Conservation (phyloP, 2,329 filamentous ascomycete species). For the Fusarium sp. region DNA sequence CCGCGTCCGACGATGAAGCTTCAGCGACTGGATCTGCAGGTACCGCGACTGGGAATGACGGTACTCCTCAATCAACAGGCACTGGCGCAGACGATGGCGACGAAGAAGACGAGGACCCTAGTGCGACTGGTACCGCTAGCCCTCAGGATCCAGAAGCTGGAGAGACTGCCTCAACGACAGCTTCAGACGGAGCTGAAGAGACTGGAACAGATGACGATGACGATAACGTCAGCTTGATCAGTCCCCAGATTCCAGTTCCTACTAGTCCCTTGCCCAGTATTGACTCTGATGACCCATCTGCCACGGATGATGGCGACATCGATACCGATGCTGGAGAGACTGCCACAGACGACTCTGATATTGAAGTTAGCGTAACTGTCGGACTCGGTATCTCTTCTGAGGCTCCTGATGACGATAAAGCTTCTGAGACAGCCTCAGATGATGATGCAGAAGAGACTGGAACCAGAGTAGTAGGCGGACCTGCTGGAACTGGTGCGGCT, state of each 20-base stretch:
- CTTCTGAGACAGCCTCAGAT: rapidly evolving
- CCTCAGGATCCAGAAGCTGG: not conserved
- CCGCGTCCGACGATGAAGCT: not conserved
- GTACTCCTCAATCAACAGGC: not conserved
- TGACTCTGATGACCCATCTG: not conserved
- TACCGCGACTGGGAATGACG: not conserved
- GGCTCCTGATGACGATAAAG: not conserved
- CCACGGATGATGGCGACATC: not conserved
- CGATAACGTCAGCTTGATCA: not conserved
- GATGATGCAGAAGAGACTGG: not conserved
- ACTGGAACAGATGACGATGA: not conserved
- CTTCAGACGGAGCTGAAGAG: not conserved
- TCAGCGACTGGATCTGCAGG: not conserved
- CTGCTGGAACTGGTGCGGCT: too few relatives aligned
- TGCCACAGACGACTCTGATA: rapidly evolving
- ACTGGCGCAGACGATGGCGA: not conserved
- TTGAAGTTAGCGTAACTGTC: rapidly evolving
- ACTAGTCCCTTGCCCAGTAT: not conserved
- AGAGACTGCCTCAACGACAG: not conserved
- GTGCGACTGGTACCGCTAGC: too few relatives aligned
- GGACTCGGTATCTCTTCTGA: rapidly evolving
- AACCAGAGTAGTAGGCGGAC: not conserved
- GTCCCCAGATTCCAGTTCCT: not conserved
- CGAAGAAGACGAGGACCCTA: not conserved
- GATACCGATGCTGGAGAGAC: not conserved